phyloP scores from a whole-genome alignment of 2,329 filamentous ascomycete genomes.

The Penicillium sp. region DNA sequence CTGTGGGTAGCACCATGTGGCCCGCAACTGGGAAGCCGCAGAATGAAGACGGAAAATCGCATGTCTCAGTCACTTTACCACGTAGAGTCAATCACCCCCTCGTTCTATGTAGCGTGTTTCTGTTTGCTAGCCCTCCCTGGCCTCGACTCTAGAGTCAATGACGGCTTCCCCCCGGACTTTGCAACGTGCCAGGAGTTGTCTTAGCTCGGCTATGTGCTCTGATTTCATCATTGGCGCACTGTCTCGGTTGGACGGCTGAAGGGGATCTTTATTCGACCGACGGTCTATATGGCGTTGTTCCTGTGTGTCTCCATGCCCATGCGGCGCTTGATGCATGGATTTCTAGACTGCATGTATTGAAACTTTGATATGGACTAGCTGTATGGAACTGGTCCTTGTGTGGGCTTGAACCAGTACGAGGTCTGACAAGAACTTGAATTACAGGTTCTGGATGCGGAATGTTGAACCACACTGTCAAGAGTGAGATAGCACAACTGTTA shows the following conservation, averaged over 20 bases:
- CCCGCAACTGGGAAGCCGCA: constrained; percentile 12
- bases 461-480: background rate
- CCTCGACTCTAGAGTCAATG: background rate
- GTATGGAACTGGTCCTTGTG: background rate
- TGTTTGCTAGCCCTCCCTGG: background rate
- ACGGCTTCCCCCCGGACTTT: background rate
- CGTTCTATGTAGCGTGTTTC: too few species aligned
- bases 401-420: background rate
- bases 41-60: constrained; percentile 6
- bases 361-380: background rate
- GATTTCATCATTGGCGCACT: constrained; percentile 6
- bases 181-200: background rate
- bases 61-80: constrained; percentile 8
- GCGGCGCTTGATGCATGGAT: constrained; percentile 3
- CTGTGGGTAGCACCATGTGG: constrained; percentile 16
- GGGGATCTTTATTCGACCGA: background rate
- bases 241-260: constrained; percentile 2
- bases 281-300: background rate
- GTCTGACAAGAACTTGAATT: background rate
- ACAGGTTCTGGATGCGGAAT: background rate
- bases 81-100: background rate
- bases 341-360: background rate
- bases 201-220: constrained; percentile 8
- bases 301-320: constrained; percentile 2
- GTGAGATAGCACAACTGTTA: too few species aligned